These are phyloP conservation scores for Pleurotus citrinopileatus DNA, from an alignment of 768 basidiomycete species.

Conservation along the genomic window DNA sequence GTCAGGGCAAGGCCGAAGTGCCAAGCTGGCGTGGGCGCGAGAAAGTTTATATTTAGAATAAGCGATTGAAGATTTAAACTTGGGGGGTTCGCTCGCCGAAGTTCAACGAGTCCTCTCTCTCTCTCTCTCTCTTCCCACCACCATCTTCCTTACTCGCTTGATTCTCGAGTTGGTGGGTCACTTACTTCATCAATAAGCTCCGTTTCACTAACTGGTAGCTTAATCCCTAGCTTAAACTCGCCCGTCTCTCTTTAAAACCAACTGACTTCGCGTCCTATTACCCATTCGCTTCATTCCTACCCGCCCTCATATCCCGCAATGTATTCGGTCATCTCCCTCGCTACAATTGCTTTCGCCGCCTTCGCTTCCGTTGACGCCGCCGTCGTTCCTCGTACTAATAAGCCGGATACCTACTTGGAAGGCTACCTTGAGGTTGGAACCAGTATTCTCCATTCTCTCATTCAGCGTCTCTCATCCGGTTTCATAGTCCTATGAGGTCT, in stretches of 20 bases:
- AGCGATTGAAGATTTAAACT: constrained; percentile 3
- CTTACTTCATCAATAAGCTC: constrained; percentile 27
- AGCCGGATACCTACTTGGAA: constrained; percentile 42
- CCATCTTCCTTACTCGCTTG: constrained; percentile 12
- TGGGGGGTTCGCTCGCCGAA: too few species aligned
- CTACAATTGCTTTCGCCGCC: constrained; percentile 39
- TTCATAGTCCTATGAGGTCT: constrained; percentile 44
- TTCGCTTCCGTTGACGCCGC: constrained; percentile 37
- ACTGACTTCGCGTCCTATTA: constrained; percentile 14
- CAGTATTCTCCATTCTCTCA: constrained; percentile 5
- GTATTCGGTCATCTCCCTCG: constrained; percentile 37
- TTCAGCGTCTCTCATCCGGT: constrained; percentile 1
- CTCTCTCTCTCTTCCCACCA: constrained; percentile 17
- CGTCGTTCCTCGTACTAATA: constrained; percentile 35
- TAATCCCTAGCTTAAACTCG: constrained; percentile 29
- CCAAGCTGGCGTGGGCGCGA: constrained; percentile 4
- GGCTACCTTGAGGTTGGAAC: constrained; percentile 43
- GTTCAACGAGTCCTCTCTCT: constrained; percentile 12
- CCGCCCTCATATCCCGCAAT: constrained; percentile 27
- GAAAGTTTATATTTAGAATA: constrained; percentile 9
- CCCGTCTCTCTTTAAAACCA: constrained; percentile 19
- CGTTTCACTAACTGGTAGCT: constrained; percentile 22
- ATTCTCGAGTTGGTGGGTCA: constrained; percentile 28
- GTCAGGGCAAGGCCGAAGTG: background rate
- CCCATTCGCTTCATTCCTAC: constrained; percentile 21